phyloP scores from a whole-genome alignment of 768 basidiomycete species.

The Boletus rufocinnamomeus region DNA sequence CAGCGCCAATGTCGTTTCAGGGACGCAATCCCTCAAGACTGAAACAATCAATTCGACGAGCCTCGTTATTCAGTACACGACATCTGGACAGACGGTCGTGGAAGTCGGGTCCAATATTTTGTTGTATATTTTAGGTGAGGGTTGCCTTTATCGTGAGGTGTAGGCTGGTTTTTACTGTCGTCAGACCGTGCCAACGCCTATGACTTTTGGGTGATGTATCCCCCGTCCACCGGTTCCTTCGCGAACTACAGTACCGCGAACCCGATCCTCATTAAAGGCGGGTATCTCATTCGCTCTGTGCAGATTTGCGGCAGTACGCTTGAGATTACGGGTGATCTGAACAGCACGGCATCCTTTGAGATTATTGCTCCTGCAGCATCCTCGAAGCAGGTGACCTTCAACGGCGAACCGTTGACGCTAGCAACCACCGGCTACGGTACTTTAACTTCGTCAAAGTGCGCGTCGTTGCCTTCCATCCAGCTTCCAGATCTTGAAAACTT shows the following conservation, averaged over 20 bases:
- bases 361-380: constrained; percentile 46
- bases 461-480: constrained; percentile 16
- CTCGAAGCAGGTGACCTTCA: constrained; percentile 45
- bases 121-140: constrained; percentile 48
- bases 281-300: constrained; percentile 48
- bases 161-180: constrained; percentile 1
- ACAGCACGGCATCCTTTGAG: constrained; percentile 45
- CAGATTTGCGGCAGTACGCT: constrained; percentile 39
- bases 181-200: constrained; percentile 52
- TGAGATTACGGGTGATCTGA: constrained; percentile 47
- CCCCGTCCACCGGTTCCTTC: constrained; percentile 39
- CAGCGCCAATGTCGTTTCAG: constrained; percentile 23
- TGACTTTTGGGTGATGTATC: constrained; percentile 52
- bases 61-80: constrained; percentile 47
- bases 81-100: constrained; percentile 48
- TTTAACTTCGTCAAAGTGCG: constrained; percentile 27
- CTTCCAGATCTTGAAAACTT: constrained; percentile 24
- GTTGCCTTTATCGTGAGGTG: not conserved
- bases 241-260: constrained; percentile 39
- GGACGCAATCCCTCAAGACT: constrained; percentile 37
- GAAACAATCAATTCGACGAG: constrained; percentile 36
- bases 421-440: constrained; percentile 46
- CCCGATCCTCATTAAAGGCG: constrained; percentile 50
- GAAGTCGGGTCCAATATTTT: constrained; percentile 42
- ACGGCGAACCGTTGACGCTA: constrained; percentile 38